phyloP scores from a whole-genome alignment of 345 rosid genomes.

The Bruguiera gymnorhiza region DNA sequence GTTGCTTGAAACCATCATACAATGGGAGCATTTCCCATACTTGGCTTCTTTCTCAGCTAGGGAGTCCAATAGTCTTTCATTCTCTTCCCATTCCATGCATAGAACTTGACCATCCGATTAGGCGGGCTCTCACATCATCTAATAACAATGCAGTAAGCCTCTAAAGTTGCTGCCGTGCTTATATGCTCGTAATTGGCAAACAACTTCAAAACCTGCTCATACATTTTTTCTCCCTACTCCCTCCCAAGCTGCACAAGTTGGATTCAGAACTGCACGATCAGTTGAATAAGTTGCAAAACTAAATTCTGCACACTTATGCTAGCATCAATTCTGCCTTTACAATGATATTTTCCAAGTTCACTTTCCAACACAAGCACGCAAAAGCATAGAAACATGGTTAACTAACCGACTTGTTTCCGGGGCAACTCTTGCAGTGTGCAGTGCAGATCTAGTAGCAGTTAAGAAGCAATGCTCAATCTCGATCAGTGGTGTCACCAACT shows the following conservation, averaged over 20 bases:
- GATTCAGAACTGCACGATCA: not conserved
- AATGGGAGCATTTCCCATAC: too few species aligned
- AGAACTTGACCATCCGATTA: too few species aligned
- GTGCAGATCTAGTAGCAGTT: not conserved
- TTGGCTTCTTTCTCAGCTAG: too few species aligned
- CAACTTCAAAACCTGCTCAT: not conserved
- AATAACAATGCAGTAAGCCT: too few species aligned
- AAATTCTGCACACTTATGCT: not conserved
- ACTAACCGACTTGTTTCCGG: not conserved
- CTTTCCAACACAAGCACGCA: not conserved
- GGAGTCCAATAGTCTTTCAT: too few species aligned
- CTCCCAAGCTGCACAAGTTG: not conserved
- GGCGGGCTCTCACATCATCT: too few species aligned
- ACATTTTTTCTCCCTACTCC: not conserved
- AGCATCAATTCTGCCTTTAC: not conserved
- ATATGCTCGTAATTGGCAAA: too few species aligned
- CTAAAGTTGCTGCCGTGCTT: too few species aligned
- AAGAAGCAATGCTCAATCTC: not conserved
- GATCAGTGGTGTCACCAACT: conserved; percentile 10
- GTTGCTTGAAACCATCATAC: too few species aligned
- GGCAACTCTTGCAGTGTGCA: not conserved
- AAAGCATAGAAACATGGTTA: not conserved
- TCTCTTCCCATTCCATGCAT: too few species aligned
- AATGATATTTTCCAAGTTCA: not conserved
- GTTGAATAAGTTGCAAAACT: not conserved